Percentiles rank a stretch among this genome's conserved stretches.
Conservation (phyloP, 2,329 filamentous ascomycete genomes). For the Aspergillaceae sp. region DNA sequence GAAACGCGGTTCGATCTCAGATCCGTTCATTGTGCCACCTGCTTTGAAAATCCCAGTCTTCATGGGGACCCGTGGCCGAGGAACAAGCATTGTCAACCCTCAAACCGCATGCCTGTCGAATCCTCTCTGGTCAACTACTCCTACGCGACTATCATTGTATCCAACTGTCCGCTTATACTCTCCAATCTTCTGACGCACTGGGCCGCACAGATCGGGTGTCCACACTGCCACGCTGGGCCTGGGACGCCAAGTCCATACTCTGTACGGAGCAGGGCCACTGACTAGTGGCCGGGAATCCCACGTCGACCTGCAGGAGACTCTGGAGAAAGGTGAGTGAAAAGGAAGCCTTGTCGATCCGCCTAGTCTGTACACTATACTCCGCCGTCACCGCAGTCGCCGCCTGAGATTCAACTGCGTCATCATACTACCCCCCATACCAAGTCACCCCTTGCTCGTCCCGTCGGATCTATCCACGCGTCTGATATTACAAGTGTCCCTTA, state of each 20-base stretch:
- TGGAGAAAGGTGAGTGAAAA: too few species aligned
- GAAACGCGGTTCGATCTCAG: neutral
- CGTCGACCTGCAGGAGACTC: neutral
- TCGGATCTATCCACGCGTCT: neutral
- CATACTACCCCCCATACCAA: neutral
- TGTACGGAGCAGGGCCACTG: neutral
- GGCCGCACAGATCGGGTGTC: slow-evolving; percentile 6
- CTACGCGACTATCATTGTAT: neutral
- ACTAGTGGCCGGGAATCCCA: slow-evolving; percentile 9
- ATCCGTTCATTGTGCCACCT: neutral
- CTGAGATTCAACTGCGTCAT: too few species aligned
- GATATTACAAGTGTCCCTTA: neutral
- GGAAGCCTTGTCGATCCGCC: too few species aligned
- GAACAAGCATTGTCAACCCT: neutral
- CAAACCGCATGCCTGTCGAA: neutral
- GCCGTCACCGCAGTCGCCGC: too few species aligned
- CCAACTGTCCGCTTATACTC: too few species aligned
- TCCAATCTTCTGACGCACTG: slow-evolving; percentile 5
- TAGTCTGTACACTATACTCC: too few species aligned
- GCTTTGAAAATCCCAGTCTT: neutral
- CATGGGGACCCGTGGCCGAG: neutral
- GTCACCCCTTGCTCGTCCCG: neutral
- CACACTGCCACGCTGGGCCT: slow-evolving; percentile 14
- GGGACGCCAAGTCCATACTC: slow-evolving; percentile 14
- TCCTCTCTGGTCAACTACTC: neutral